Base-by-base conservation (phyloP, 768 basidiomycete species). In the Trametes meyenii region DNA sequence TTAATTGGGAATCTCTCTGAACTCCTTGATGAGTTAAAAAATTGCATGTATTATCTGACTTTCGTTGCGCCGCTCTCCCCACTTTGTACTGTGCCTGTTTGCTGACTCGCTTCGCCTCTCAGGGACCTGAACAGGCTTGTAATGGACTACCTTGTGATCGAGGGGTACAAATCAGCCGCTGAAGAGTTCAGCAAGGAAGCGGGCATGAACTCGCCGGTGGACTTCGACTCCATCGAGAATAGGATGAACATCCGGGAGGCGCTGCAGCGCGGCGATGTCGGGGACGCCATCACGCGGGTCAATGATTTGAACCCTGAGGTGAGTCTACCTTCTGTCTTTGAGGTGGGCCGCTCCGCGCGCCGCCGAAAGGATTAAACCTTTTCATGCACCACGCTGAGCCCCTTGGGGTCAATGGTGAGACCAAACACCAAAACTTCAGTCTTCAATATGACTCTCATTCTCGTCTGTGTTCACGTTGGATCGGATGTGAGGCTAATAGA, bases 1-100 rank as follows among this genome's bases (percentile, higher is more conserved):
- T 51, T 79, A 72, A 74, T 88, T 98, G 96, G 96, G 96, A 99
- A 98, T 98, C 96, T 98, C 96, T 95, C 96, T 89, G 94, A 93
- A 75, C 63, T 70, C 75, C 33, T 79, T 86, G 89, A 88, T 80
- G 87, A 90, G 81, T 64, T 24, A 61, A 67, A 68, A 70, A 79
- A 85, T 78, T 87, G 87, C 86, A 92, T 92, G 86, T 88, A 89
- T 90, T 91, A 90, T 89, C 94, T 92, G 91, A 93, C 67, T 43
- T 23, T 60, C 70, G 73, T 70, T 73, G 69, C 57, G 60, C 65
- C 67, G 68, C 69, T 39, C 46, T 42, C 55, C 59, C 13, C 46
- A 45, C 51, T 50, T 38, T 50, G 24, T 50, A 45, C 45, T 57
- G 48, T 61, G 72, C 58, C 69, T 67, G 21, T 62, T 73, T 36